A percentile compares a stretch with the other conserved stretches of the same genome.
Evolutionary conservation across 2,329 filamentous ascomycete species (phyloP).

Genomic region (Xylariaceae sp.): DNA sequence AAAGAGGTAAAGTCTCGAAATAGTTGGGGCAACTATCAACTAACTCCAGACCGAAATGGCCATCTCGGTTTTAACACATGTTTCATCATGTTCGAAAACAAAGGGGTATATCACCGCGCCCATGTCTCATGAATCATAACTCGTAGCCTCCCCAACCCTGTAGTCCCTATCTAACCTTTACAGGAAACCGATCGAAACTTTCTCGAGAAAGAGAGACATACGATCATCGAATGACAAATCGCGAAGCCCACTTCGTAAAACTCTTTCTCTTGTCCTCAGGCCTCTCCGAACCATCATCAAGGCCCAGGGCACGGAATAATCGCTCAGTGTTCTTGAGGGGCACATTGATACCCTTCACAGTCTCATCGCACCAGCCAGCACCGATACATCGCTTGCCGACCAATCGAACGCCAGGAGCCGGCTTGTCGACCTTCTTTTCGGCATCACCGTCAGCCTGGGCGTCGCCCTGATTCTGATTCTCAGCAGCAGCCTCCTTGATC

Average conservation of each 20-base stretch:
- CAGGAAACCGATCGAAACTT: not conserved
- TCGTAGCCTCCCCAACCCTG: too few species aligned
- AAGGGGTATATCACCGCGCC: too few species aligned
- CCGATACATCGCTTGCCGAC: conserved; percentile 23
- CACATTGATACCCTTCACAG: conserved; percentile 24
- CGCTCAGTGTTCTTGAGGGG: conserved; percentile 15
- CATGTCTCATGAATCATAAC: too few species aligned
- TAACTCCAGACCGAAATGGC: too few species aligned
- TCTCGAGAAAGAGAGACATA: not conserved
- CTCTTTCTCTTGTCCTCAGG: conserved; percentile 1
- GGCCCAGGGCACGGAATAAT: conserved; percentile 18
- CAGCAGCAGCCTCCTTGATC: not conserved
- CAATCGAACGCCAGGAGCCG: conserved; percentile 6
- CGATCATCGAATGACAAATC: not conserved
- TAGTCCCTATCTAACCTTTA: not conserved
- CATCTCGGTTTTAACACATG: too few species aligned
- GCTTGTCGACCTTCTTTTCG: not conserved
- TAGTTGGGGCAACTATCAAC: too few species aligned
- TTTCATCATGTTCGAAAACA: too few species aligned
- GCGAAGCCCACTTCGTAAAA: not conserved
- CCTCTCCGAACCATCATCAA: conserved; percentile 1
- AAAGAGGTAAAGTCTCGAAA: too few species aligned
- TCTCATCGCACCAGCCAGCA: conserved; percentile 26
- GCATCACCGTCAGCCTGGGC: not conserved
- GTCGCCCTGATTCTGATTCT: not conserved